phyloP scores from a whole-genome alignment of 106 monocot genomes.

The Alisma plantagoaquatica region DNA sequence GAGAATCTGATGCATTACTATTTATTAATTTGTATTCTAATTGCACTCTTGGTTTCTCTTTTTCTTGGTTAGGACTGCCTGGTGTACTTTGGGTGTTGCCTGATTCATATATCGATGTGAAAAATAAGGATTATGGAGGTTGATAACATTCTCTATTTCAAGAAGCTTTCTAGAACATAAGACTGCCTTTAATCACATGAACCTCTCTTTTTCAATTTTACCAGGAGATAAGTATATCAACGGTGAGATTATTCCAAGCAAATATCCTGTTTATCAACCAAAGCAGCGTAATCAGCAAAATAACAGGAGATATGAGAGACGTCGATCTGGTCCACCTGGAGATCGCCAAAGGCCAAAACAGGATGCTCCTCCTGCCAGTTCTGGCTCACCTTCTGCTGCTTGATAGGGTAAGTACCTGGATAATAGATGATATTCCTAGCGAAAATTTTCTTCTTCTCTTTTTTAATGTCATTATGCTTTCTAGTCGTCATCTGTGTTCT shows the following conservation, averaged over 20 bases:
- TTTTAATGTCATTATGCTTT: too few species aligned
- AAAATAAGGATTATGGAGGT: constrained; percentile 99
- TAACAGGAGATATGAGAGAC: constrained; percentile 85
- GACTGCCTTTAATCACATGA: too few species aligned
- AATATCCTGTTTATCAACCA: constrained; percentile 82
- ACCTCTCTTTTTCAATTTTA: neutral
- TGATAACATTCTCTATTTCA: neutral
- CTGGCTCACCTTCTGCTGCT: constrained; percentile 34
- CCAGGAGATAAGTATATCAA: constrained; percentile 98
- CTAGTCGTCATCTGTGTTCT: too few species aligned
- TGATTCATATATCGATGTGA: constrained; percentile 97
- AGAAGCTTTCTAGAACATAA: neutral
- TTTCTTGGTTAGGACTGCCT: constrained; percentile 52
- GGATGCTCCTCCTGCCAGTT: constrained; percentile 34
- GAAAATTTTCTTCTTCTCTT: too few species aligned
- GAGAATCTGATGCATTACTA: neutral
- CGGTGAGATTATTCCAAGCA: constrained; percentile 95
- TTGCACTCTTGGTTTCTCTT: too few species aligned
- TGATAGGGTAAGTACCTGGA: neutral
- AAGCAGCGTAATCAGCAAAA: constrained; percentile 61
- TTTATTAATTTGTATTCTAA: constrained; percentile 8
- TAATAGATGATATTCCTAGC: too few species aligned
- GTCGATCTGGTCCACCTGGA: constrained; percentile 45
- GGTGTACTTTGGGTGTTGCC: constrained; percentile 96
- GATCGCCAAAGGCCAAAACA: constrained; percentile 35